phyloP scores from a whole-genome alignment of 2,329 filamentous ascomycete genomes.

The Sporothrix protearum region DNA sequence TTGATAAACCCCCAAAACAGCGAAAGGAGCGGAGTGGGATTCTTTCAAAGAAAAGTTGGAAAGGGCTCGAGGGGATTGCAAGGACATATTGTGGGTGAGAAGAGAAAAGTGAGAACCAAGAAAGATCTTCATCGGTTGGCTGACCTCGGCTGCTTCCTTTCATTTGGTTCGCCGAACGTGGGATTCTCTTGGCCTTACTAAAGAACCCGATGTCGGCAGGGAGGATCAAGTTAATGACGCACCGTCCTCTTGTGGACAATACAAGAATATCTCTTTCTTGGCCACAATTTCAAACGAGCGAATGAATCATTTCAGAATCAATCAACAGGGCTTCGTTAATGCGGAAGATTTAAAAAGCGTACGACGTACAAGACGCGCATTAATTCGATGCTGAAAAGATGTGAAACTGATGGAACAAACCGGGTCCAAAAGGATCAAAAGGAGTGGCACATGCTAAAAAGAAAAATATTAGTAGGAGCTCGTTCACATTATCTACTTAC shows the following conservation, averaged over 20 bases:
- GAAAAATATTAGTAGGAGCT: background rate
- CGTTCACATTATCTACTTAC: background rate
- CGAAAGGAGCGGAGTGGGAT: background rate
- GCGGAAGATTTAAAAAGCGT: background rate
- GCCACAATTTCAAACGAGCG: no score
- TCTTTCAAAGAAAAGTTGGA: background rate
- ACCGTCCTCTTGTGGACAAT: background rate
- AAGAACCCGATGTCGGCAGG: background rate
- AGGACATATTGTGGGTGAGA: background rate
- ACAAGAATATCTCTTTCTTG: background rate
- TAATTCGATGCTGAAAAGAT: background rate
- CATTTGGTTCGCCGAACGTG: background rate
- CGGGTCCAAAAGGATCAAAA: background rate
- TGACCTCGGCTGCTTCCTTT: background rate
- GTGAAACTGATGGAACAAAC: background rate
- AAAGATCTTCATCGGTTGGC: background rate
- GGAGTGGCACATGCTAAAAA: background rate
- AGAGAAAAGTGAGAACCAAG: background rate
- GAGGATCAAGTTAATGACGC: background rate
- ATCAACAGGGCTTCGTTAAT: no score
- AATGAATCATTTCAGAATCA: no score
- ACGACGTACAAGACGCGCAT: background rate
- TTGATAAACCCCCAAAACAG: background rate
- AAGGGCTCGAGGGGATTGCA: background rate
- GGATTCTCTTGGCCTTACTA: background rate